Evolutionary conservation across 495 filamentous ascomycete genomes (phyloP), one percentile per base, ranked within the genome.

Genomic region (Penicillium alfredii): DNA sequence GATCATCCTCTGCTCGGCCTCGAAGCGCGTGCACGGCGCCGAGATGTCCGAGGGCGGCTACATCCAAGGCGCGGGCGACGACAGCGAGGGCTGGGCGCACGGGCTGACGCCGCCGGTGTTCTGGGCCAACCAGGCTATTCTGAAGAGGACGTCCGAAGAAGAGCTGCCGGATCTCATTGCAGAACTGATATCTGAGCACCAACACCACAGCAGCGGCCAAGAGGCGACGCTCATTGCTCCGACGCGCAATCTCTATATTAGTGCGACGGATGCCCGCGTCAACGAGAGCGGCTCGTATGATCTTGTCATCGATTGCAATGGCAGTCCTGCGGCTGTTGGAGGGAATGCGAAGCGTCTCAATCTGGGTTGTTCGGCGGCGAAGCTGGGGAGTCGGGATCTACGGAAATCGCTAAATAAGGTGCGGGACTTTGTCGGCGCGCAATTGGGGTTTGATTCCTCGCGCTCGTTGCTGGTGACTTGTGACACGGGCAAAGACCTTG

Each of bases 41-140:
- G 84, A 87, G 50, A 69, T 78, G 35, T 78, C 76, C 18, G 74
- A 76, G 43, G 77, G 76, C 3, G 84, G 81, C 16, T 98, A 98
- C 53, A 85, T 98, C 43, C 92, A 96, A 59, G 92, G 92, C 15
- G 88, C 89, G 8, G 90, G 82, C 4, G 90, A 97, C 61, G 90
- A 97, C 52, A 85, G 80, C 12, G 90, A 97, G 62, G 81, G 78
- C 24, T 98, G 92, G 92, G 80, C 86, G 22, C 61, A 74, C 25
- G 83, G 84, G 1, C 63, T 96, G 8, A 90, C 83, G 6, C 74
- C 90, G 7, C 60, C 57, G 2, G 42, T 88, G 3, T 97, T 94
- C 58, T 97, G 90, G 90, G 56, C 57, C 20, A 69, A 90, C 39
- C 61, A 60, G 17, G 63, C 69, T 2, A 18, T 49, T 16, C 57